phyloP scores from a whole-genome alignment of 768 basidiomycete genomes.

The Boletus edulis region DNA sequence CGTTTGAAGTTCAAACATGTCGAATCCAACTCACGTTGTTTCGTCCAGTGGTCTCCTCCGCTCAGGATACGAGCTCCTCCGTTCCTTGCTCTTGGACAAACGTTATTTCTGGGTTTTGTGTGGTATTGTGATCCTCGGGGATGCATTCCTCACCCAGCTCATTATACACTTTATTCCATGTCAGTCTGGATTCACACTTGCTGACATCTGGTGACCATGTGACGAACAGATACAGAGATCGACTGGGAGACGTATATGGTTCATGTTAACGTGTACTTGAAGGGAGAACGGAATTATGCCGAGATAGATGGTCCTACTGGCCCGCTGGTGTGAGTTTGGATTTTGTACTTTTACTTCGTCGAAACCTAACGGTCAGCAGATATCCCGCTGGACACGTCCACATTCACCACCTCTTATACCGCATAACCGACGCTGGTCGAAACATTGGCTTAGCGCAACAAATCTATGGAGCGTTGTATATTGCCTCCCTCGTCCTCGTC shows the following conservation, averaged over 20 bases:
- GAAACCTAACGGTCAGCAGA: constrained; percentile 38
- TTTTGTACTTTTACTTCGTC: neutral
- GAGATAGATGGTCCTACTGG: constrained; percentile 88
- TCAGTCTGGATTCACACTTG: constrained; percentile 39
- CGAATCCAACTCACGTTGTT: neutral
- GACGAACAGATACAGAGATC: constrained; percentile 86
- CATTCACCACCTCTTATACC: constrained; percentile 71
- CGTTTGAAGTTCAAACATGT: too few relatives aligned
- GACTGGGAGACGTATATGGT: constrained; percentile 97
- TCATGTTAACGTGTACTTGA: constrained; percentile 74
- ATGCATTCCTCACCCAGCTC: constrained; percentile 74
- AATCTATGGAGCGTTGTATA: constrained; percentile 74
- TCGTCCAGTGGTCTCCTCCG: constrained; percentile 1
- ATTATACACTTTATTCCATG: constrained; percentile 83
- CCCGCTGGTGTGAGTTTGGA: constrained; percentile 71
- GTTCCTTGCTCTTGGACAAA: constrained; percentile 43
- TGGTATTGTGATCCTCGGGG: constrained; percentile 62
- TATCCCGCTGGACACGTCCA: constrained; percentile 94
- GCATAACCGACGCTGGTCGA: constrained; percentile 57
- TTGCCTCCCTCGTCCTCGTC: constrained; percentile 59
- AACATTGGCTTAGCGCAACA: constrained; percentile 69
- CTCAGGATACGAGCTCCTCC: constrained; percentile 4
- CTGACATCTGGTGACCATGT: constrained; percentile 14
- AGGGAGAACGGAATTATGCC: constrained; percentile 82
- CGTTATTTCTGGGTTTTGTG: constrained; percentile 69